Conservation (phyloP, 345 rosid species). For the Trapa incisa region DNA sequence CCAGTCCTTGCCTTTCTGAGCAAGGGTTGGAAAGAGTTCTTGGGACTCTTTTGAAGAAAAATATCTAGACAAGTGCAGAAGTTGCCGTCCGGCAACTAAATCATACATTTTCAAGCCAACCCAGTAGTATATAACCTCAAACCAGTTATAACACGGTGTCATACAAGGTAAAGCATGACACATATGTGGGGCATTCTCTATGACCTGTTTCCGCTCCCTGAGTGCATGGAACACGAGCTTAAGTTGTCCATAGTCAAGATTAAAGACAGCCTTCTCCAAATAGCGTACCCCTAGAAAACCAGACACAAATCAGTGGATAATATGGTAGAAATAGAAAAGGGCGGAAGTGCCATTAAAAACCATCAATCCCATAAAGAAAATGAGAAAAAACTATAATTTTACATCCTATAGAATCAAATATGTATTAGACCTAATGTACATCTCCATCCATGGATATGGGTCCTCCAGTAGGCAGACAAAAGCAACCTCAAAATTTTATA, state of each 20-base stretch:
- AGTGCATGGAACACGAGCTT: constrained; percentile 94
- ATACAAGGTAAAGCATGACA: constrained; percentile 95
- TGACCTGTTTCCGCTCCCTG: constrained; percentile 86
- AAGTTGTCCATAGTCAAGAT: constrained; percentile 85
- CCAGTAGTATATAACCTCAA: constrained; percentile 91
- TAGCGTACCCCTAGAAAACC: constrained; percentile 64
- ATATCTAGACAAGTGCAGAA: constrained; percentile 81
- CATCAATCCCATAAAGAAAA: not conserved
- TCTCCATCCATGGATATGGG: too few species aligned
- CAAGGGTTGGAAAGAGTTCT: constrained; percentile 93
- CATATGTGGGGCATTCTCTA: constrained; percentile 89
- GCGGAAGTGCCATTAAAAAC: not conserved
- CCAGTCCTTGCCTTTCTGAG: constrained; percentile 51
- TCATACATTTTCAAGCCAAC: constrained; percentile 90
- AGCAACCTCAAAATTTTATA: not conserved
- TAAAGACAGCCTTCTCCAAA: constrained; percentile 96
- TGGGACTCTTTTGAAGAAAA: constrained; percentile 70
- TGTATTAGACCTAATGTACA: not conserved
- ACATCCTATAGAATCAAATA: not conserved
- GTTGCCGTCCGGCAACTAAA: constrained; percentile 77
- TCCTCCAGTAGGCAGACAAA: not conserved
- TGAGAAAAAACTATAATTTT: not conserved
- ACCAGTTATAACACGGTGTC: constrained; percentile 97
- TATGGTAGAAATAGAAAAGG: not conserved
- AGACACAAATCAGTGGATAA: not conserved